Percentiles rank a stretch among this genome's conserved stretches.
Conservation (phyloP, 768 basidiomycete species). For the Psilocybe cubensis region DNA sequence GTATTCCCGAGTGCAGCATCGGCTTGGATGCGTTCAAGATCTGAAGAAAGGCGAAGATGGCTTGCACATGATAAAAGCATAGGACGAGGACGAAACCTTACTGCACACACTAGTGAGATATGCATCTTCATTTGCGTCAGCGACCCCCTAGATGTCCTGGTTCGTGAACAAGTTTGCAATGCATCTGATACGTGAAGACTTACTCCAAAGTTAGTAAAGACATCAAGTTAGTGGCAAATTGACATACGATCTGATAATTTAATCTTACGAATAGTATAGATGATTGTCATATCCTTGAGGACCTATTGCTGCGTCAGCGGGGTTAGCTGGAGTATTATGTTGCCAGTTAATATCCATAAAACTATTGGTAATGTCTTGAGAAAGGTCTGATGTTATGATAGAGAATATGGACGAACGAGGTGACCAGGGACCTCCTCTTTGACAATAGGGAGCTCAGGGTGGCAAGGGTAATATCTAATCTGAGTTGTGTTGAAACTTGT, state of each 20-base stretch:
- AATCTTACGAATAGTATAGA: conserved; percentile 66
- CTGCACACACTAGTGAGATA: conserved; percentile 75
- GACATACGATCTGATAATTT: too few relatives aligned
- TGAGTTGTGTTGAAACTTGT: conserved; percentile 30
- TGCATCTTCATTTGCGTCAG: conserved; percentile 62
- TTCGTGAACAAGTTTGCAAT: neutral
- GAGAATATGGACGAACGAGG: conserved; percentile 34
- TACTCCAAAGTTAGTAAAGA: conserved; percentile 2
- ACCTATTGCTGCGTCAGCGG: conserved; percentile 67
- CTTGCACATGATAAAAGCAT: neutral
- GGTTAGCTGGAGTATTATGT: conserved; percentile 67
- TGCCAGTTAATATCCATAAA: conserved; percentile 89
- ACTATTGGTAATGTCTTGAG: conserved; percentile 34
- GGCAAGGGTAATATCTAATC: conserved; percentile 23
- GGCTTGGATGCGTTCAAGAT: conserved; percentile 55
- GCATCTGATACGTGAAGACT: neutral
- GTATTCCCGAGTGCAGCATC: conserved; percentile 38
- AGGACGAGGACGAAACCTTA: conserved; percentile 35
- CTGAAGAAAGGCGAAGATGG: conserved; percentile 32
- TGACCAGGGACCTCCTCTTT: conserved; percentile 27
- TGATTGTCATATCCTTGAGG: conserved; percentile 82
- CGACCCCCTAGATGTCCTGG: conserved; percentile 64
- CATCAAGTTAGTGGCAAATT: too few relatives aligned
- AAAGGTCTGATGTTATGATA: neutral
- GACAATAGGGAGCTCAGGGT: conserved; percentile 8